Base-by-base conservation (phyloP, 2,329 filamentous ascomycete genomes). In the Exophiala phaeomuriformis region DNA sequence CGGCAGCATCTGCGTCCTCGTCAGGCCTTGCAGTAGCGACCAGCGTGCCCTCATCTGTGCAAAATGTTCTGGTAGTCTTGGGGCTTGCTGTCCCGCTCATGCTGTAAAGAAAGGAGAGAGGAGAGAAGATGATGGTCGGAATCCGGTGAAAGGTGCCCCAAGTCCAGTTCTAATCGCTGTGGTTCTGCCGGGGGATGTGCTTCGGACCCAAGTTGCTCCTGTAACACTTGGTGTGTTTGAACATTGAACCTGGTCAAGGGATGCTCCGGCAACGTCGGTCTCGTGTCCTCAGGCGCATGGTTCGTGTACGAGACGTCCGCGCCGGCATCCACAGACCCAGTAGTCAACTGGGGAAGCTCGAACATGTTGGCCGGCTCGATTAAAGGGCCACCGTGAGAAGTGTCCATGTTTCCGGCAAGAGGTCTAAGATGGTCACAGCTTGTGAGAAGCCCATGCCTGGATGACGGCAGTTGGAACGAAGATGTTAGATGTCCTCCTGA, bases 161-260 rank as follows among this genome's bases (percentile, higher is more conserved):
- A 19, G 19, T 19, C 19, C 19, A 19, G 19, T 19, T 19, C 19
- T 19, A 19, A 19, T 19, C 19, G 19, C 19, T 19, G 19, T 19
- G 19, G 19, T 19, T 19, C 19, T 5, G 29, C 12, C n/a, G n/a
- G 12, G 5, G 19, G 32, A 4, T 29, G 27, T 5, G 10, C 36
- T 29, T 49, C 39, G 10, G 36, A 43, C 10, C 42, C 55, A 5
- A 63, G 49, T 31, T 61, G 59, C n/a, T 55, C 59, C 43, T 61
- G 61, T 7, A 61, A 52, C 2, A 56, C 49, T 29, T 59, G 43
- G 39, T 61, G 58, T 10, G 55, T 57, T 36, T 52, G 55, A 41
- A 57, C 39, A 40, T 60, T 53, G 52, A 59, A 63, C 28, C 57
- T 57, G 19, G 50, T 31, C 42, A 55, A 37, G 8, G 55, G 47